phyloP scores from a whole-genome alignment of 805 yeast species.

The Ogataea nitratoaversa region DNA sequence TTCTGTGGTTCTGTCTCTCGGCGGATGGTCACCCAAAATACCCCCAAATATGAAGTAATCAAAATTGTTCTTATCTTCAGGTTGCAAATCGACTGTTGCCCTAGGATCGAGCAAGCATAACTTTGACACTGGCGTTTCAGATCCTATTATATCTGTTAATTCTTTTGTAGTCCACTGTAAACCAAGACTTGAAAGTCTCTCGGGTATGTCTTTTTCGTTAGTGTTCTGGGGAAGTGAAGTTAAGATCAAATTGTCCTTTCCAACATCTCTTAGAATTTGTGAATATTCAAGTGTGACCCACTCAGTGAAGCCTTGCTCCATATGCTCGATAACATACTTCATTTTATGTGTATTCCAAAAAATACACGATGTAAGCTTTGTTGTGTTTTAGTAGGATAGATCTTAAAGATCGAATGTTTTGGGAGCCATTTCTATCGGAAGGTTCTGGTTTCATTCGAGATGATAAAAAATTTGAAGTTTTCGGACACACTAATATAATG shows the following conservation, averaged over 20 bases:
- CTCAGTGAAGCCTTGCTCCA: slow-evolving; percentile 95
- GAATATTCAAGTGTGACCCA: slow-evolving; percentile 91
- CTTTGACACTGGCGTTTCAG: slow-evolving; percentile 39
- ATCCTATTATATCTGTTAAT: slow-evolving; percentile 46
- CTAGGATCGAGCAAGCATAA: slow-evolving; percentile 90
- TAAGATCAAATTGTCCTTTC: slow-evolving; percentile 66
- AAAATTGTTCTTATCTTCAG: slow-evolving; percentile 60
- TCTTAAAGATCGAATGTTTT: no score
- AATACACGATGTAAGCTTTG: no score
- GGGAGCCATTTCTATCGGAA: no score
- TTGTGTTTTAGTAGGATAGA: no score
- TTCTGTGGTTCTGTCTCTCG: slow-evolving; percentile 90
- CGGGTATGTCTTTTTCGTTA: slow-evolving; percentile 61
- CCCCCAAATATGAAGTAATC: slow-evolving; percentile 97
- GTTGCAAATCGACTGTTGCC: slow-evolving; percentile 68
- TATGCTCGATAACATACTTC: slow-evolving; percentile 94
- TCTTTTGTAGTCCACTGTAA: slow-evolving; percentile 82
- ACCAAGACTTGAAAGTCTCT: slow-evolving; percentile 51
- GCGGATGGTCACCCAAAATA: slow-evolving; percentile 90
- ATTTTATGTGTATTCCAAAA: slow-evolving; percentile 30
- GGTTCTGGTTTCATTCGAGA: no score
- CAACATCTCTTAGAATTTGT: slow-evolving; percentile 80
- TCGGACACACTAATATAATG: no score
- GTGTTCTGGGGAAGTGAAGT: slow-evolving; percentile 71
- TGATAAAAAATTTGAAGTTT: no score